Evolutionary conservation across 345 rosid species (phyloP).

Genomic region (Salix brachista): DNA sequence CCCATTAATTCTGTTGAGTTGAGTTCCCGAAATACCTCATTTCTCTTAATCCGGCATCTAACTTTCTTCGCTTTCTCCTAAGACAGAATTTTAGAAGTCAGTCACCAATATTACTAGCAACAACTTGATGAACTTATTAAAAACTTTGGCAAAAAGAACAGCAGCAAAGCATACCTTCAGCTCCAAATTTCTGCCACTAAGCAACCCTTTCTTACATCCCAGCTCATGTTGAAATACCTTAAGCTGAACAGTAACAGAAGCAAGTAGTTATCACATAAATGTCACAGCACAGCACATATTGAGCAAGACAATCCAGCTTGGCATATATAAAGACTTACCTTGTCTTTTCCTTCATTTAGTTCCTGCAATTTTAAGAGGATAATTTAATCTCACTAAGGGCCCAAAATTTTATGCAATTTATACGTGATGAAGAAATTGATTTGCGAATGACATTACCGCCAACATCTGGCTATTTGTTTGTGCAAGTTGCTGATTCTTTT

Average conservation of each 20-base stretch:
- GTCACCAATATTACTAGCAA: conserved; percentile 3
- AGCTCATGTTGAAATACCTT: conserved; percentile 65
- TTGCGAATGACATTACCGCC: conserved; percentile 37
- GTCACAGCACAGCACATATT: not conserved
- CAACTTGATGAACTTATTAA: not conserved
- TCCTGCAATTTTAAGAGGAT: conserved; percentile 48
- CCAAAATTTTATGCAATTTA: not conserved
- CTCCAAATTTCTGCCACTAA: conserved; percentile 36
- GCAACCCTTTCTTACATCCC: conserved; percentile 55
- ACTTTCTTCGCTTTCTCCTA: conserved; percentile 32
- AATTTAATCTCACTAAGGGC: conserved; percentile 14
- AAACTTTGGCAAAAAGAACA: not conserved
- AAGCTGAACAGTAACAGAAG: conserved; percentile 42
- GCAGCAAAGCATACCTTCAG: conserved; percentile 21
- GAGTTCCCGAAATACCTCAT: conserved; percentile 24
- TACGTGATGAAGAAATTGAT: conserved; percentile 11
- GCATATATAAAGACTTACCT: conserved; percentile 34
- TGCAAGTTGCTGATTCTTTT: conserved; percentile 62
- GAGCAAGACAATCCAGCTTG: not conserved
- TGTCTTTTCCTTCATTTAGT: conserved; percentile 59
- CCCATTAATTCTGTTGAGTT: not conserved
- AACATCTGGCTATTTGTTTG: conserved; percentile 54
- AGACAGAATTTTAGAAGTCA: conserved; percentile 1
- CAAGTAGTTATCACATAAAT: conserved; percentile 9
- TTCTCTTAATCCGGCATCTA: conserved; percentile 22